These are phyloP conservation scores for Cerioporus squamosus DNA, from an alignment of 1,284 basidiomycete species.

Conservation along the genomic window DNA sequence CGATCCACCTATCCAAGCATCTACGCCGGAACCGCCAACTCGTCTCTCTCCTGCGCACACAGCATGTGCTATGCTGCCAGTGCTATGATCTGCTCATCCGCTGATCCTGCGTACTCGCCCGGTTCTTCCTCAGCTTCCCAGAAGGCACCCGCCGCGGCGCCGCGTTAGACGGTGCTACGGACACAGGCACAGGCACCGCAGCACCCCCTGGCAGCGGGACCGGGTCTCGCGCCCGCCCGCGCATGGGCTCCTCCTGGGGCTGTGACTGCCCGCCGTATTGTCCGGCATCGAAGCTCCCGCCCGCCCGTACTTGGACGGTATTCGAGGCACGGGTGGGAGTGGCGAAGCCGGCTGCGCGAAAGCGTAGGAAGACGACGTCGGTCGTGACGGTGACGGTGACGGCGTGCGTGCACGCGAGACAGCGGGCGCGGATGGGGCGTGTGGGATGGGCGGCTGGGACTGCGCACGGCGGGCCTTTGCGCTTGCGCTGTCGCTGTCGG, in stretches of 20 bases:
- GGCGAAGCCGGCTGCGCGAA: not conserved
- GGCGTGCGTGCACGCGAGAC: slow-evolving; percentile 12
- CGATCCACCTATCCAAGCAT: too few relatives aligned
- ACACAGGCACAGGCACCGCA: not conserved
- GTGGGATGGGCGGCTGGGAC: slow-evolving; percentile 16
- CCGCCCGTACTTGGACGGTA: slow-evolving; percentile 24
- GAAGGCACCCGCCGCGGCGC: not conserved
- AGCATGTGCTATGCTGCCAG: too few relatives aligned
- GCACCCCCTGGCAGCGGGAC: not conserved
- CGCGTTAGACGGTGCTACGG: too few relatives aligned
- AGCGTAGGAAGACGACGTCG: not conserved
- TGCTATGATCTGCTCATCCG: slow-evolving; percentile 10
- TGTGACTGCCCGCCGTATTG: not conserved
- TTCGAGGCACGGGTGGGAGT: slow-evolving; percentile 29
- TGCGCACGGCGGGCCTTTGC: slow-evolving; percentile 14
- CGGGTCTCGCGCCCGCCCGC: slow-evolving; percentile 8
- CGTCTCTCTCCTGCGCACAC: not conserved
- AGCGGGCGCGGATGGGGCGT: slow-evolving; percentile 12
- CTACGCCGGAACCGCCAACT: not conserved
- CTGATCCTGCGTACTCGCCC: slow-evolving; percentile 2
- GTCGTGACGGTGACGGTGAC: slow-evolving; percentile 1
- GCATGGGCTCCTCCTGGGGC: slow-evolving; percentile 1
- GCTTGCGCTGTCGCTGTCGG: slow-evolving; percentile 10
- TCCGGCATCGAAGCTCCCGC: not conserved
- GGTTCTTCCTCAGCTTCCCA: slow-evolving; percentile 17